Conservation (phyloP, 208 protist species). For the Crithidia mellificae region DNA sequence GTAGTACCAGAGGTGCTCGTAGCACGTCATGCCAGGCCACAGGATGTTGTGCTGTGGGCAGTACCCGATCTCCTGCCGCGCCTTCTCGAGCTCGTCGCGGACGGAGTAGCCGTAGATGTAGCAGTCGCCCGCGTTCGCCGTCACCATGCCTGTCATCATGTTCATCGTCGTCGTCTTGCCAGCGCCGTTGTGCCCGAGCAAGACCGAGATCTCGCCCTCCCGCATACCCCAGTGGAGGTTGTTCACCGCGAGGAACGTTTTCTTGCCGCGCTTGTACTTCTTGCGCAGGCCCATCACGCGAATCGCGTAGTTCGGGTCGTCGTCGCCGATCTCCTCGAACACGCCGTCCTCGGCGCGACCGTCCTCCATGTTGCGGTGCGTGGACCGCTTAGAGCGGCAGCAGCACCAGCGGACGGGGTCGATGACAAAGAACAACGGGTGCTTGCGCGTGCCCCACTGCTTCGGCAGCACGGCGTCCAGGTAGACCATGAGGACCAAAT, state of each 20-base stretch:
- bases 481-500: slow-evolving; percentile 70
- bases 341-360: slow-evolving; percentile 34
- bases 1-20: slow-evolving; percentile 92
- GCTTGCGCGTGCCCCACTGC: slow-evolving; percentile 53
- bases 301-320: slow-evolving; percentile 29
- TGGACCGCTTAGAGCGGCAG: slow-evolving; percentile 9
- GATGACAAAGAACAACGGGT: slow-evolving; percentile 67
- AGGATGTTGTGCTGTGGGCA: slow-evolving; percentile 97
- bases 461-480: slow-evolving; percentile 75
- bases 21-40: slow-evolving; percentile 89
- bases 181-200: slow-evolving; percentile 88
- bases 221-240: slow-evolving; percentile 67
- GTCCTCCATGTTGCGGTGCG: slow-evolving; percentile 30
- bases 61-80: slow-evolving; percentile 87
- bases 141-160: slow-evolving; percentile 87
- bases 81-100: slow-evolving; percentile 40
- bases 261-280: slow-evolving; percentile 40
- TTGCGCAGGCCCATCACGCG: slow-evolving; percentile 38
- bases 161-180: slow-evolving; percentile 85
- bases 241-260: slow-evolving; percentile 67
- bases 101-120: slow-evolving; percentile 72
- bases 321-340: slow-evolving; percentile 28
- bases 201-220: slow-evolving; percentile 65
- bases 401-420: slow-evolving; percentile 39
- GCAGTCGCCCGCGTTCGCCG: slow-evolving; percentile 72